Percentiles rank a stretch among this genome's conserved stretches.
phyloP scores from a whole-genome alignment of 495 filamentous ascomycete species.

The Tuber brumale region DNA sequence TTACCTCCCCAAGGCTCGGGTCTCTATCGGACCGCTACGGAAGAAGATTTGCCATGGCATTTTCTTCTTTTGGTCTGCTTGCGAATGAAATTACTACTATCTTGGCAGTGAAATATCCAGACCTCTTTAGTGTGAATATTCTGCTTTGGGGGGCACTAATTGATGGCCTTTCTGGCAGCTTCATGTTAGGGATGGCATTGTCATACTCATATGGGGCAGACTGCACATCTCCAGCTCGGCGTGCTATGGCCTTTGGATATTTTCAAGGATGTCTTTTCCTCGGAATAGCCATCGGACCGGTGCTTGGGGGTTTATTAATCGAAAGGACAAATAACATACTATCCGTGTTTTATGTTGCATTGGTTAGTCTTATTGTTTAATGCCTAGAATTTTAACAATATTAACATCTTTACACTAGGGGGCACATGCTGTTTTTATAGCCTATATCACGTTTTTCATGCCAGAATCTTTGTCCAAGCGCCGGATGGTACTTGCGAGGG shows the following conservation, averaged over 20 bases:
- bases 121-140: constrained; percentile 62
- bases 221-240: constrained; percentile 68
- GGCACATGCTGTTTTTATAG: constrained; percentile 64
- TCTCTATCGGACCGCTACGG: constrained; percentile 84
- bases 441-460: constrained; percentile 60
- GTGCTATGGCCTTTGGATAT: constrained; percentile 81
- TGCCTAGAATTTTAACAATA: neutral
- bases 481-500: constrained; percentile 60
- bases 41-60: constrained; percentile 61
- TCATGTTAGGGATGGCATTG: constrained; percentile 72
- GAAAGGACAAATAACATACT: constrained; percentile 60
- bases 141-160: constrained; percentile 65
- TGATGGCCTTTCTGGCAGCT: constrained; percentile 81
- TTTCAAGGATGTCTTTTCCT: constrained; percentile 82
- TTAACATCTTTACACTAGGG: constrained; percentile 36
- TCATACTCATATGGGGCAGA: constrained; percentile 80
- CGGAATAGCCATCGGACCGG: constrained; percentile 77
- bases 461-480: constrained; percentile 74
- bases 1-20: constrained; percentile 76
- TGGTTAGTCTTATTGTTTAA: constrained; percentile 41
- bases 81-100: constrained; percentile 67
- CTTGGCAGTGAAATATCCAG: constrained; percentile 64
- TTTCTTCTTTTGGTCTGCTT: constrained; percentile 62
- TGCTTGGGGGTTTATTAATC: constrained; percentile 70
- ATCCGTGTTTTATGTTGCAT: constrained; percentile 68